Evolutionary conservation across 352 stramenopile species (phyloP).

Genomic region (Aphanomyces stellatus): DNA sequence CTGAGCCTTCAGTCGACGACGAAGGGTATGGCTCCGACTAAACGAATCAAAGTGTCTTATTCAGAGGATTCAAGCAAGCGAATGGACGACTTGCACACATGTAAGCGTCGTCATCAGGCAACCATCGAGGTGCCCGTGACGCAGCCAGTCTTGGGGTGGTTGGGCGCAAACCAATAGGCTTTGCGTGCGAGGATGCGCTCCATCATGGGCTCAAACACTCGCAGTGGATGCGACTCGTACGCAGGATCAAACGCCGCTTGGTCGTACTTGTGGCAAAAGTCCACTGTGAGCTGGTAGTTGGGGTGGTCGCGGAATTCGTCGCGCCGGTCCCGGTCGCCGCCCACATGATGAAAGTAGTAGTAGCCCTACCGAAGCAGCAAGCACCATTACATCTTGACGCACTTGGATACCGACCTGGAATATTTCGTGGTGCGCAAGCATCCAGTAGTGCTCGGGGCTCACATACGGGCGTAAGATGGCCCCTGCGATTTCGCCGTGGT

Average conservation of each 20-base stretch:
- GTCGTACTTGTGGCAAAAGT: constrained; percentile 24
- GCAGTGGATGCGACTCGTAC: constrained; percentile 1
- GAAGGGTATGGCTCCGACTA: background rate
- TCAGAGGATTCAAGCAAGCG: background rate
- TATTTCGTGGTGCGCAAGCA: constrained; percentile 22
- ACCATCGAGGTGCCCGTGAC: constrained; percentile 15
- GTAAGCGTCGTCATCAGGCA: background rate
- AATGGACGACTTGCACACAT: background rate
- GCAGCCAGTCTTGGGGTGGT: constrained; percentile 19
- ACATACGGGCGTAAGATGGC: constrained; percentile 22
- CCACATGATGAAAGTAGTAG: constrained; percentile 24
- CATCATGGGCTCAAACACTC: constrained; percentile 20
- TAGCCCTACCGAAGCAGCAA: constrained; percentile 12
- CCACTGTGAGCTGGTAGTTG: constrained; percentile 14
- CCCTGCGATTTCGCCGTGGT: constrained; percentile 21
- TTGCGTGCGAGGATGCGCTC: constrained; percentile 11
- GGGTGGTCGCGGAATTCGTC: constrained; percentile 12
- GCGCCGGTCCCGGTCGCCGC: constrained; percentile 11
- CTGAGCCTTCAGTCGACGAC: background rate
- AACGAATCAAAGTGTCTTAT: background rate
- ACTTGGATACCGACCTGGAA: constrained; percentile 23
- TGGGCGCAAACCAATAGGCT: constrained; percentile 17
- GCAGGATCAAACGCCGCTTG: constrained; percentile 18
- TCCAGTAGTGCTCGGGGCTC: constrained; percentile 18
- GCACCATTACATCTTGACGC: too few species aligned